A percentile compares a stretch with the other conserved stretches of the same genome.
Evolutionary conservation across 306 rosid genomes (phyloP).

Genomic region (Corylus heterophylla): DNA sequence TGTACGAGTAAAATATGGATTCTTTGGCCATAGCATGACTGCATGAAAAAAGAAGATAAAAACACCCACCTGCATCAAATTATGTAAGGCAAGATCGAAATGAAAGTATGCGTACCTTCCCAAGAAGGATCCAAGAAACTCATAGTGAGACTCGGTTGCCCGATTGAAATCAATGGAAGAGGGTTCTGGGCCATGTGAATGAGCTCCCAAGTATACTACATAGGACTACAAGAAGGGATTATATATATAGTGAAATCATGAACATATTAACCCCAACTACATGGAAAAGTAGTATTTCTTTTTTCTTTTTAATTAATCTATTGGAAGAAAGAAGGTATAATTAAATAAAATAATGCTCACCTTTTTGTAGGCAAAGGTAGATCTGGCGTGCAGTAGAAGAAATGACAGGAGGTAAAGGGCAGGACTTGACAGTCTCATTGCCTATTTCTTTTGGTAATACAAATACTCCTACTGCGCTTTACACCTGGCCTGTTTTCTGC

Average conservation of each 20-base stretch:
- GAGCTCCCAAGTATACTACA: constrained; percentile 85
- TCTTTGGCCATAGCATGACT: constrained; percentile 56
- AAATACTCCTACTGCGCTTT: background rate
- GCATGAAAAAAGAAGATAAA: background rate
- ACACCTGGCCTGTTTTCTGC: background rate
- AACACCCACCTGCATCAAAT: too few species aligned
- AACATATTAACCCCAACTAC: background rate
- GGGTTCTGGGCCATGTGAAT: constrained; percentile 54
- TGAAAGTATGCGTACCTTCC: constrained; percentile 44
- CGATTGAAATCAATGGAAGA: constrained; percentile 43
- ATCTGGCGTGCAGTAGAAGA: constrained; percentile 34
- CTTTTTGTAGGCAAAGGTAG: constrained; percentile 57
- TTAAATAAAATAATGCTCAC: constrained; percentile 35
- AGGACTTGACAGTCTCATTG: constrained; percentile 39
- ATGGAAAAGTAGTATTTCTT: background rate
- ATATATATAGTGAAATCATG: background rate
- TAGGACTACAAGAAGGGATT: constrained; percentile 51
- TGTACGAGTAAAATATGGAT: constrained; percentile 78
- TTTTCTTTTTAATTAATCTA: constrained; percentile 5
- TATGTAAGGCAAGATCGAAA: too few species aligned
- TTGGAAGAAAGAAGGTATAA: background rate
- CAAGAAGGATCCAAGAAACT: constrained; percentile 76
- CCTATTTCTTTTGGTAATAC: constrained; percentile 4
- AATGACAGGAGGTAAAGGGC: constrained; percentile 27
- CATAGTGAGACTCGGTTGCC: constrained; percentile 58